Evolutionary conservation across 768 basidiomycete species (phyloP).

Genomic region (Tulasnella sp.): DNA sequence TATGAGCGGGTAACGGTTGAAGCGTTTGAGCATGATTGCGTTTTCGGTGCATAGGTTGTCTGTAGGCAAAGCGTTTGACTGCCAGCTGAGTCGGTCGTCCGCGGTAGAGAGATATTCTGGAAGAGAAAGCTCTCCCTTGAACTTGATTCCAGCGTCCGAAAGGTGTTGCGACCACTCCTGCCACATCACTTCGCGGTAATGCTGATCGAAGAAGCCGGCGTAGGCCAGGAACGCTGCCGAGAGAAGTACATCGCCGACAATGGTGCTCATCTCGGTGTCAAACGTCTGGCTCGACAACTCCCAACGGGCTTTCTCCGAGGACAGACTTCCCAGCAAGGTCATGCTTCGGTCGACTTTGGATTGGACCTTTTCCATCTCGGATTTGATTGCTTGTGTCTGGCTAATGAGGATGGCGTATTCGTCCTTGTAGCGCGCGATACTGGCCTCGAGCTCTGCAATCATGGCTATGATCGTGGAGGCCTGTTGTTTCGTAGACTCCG

Average conservation of each 20-base stretch:
- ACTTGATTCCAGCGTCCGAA: constrained; percentile 79
- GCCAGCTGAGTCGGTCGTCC: constrained; percentile 92
- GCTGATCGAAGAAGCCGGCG: constrained; percentile 96
- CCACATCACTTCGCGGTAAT: constrained; percentile 96
- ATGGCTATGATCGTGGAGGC: constrained; percentile 83
- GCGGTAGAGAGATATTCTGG: constrained; percentile 96
- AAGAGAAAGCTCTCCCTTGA: constrained; percentile 85
- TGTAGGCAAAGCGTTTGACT: constrained; percentile 88
- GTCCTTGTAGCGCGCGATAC: constrained; percentile 90
- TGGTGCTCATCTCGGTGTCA: constrained; percentile 96
- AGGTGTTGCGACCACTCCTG: constrained; percentile 90
- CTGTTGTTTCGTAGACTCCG: constrained; percentile 91
- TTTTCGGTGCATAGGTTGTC: constrained; percentile 97
- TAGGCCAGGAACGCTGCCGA: constrained; percentile 97
- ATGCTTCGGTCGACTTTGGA: constrained; percentile 95
- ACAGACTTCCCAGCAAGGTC: constrained; percentile 87
- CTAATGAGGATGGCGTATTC: constrained; percentile 96
- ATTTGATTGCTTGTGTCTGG: constrained; percentile 93
- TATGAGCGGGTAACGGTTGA: constrained; percentile 94
- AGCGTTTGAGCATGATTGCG: constrained; percentile 98
- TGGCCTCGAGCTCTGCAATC: constrained; percentile 85
- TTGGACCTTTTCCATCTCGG: constrained; percentile 96
- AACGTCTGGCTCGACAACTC: constrained; percentile 91
- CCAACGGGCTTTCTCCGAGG: constrained; percentile 92
- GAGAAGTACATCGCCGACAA: constrained; percentile 91